Base-by-base conservation (phyloP, 805 yeast species). In the Saturnispora sanitii region DNA sequence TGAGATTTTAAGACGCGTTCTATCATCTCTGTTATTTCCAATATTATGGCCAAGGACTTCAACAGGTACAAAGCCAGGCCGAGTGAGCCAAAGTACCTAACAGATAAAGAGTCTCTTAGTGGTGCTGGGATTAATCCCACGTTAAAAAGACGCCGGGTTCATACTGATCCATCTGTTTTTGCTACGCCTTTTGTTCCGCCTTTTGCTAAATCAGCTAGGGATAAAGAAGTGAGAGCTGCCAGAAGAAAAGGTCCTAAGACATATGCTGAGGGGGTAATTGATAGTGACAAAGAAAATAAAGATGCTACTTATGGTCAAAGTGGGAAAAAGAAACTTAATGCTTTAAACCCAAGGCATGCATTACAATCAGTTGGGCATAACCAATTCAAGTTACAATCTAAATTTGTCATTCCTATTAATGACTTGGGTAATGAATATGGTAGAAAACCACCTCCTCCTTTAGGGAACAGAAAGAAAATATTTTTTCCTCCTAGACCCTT, bases 401-500 rank as follows among this genome's bases (percentile, higher is more conserved):
- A 71, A n/a, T 82, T 82, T 57, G 60, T 65, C 1, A 77, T 79
- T 4, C 94, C 94, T 1, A 65, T 81, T 41, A 47, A 47, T 20
- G 56, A 55, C 20, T 60, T 61, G 38, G 61, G 58, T 27, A 60
- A 63, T 33, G 63, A 57, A 33, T 54, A 56, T 37, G 48, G 52
- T 4, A 58, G 67, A 37, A 71, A 87, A 1, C 71, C 87, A 1
- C 88, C 95, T 0, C 84, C 94, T 0, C 83, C 94, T 0, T 65
- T 90, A 45, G 98, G 98, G 0, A 86, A 87, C 43, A 74, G 81
- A 46, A 73, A 81, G 29, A 74, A 76, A 46, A 71, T 77, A 2
- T 66, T 74, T 1, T 61, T 84, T 40, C 82, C 84, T n/a, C 95
- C 97, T 4, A 65, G 87, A 43, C 94, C 98, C 1, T 67, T 92